Base-by-base conservation (phyloP, 139 green algal species). In the Chlorella sp. region DNA sequence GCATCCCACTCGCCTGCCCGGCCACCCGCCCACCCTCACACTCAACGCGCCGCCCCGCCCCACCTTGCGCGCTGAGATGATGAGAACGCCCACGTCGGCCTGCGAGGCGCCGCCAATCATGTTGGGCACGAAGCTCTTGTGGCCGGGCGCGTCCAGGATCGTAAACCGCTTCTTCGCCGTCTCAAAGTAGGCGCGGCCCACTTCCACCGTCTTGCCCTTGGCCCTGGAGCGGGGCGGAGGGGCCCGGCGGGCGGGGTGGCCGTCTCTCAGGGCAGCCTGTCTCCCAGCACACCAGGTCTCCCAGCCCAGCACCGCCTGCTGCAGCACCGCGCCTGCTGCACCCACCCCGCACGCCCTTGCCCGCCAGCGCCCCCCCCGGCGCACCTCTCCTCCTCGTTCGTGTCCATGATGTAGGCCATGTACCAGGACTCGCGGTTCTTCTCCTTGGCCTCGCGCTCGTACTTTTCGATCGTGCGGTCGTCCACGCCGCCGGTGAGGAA, bases 321-420 rank as follows among this genome's bases (percentile, higher is more conserved):
- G 21, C 17, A 17, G 14, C 46, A 55, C 53, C 53, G 31, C n/a
- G 25, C 55, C 59, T 67, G 59, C 63, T 35, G 23, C 23, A 55
- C 63, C 27, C 63, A 56, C 11, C 9, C 41, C 45, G 7, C 45
- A 61, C 29, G 19, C 46, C 3, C 48, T 5, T 3, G 23, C 63
- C 23, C 36, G 4, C 63, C 66, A 59, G 31, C 66, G 3, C 29
- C 46, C 33, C 17, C 8, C 29, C 3, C 27, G 4, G 42, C 78
- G 1, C 76, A 81, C 79, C 92, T 99, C 90, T 99, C 96, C 86
- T 99, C 96, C 78, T 99, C 95, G 69, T 99, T 99, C 51, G 95
- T 99, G 86, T 99, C 96, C 96, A 99, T 99, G 90, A 99, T 99
- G 85, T 99, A 99, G 0, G 96, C 96, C 91, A 97, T 97, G 85